A percentile compares a stretch with the other conserved stretches of the same genome.
These are phyloP conservation scores for Microdochium paspali DNA, from an alignment of 2,329 filamentous ascomycete genomes.

Conservation along the genomic window DNA sequence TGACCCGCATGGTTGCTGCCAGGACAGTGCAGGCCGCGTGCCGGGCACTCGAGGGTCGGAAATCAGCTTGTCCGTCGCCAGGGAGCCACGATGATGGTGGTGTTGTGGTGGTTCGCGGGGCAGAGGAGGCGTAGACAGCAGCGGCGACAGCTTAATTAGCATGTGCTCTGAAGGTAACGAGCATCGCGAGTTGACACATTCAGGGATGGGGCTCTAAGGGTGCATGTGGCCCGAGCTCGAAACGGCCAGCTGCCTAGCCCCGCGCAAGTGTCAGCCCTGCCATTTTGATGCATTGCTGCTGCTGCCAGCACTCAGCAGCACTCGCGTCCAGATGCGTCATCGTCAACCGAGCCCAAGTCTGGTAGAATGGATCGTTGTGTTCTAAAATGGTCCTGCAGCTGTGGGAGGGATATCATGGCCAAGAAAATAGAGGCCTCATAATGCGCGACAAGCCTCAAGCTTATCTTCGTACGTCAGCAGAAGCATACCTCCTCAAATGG, in stretches of 20 bases:
- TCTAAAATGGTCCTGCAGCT: too few relatives aligned
- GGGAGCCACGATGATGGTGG: neutral
- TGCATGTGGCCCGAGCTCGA: neutral
- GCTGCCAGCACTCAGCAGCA: too few relatives aligned
- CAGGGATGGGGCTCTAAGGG: neutral
- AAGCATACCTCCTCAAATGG: too few relatives aligned
- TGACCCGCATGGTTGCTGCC: slow-evolving; percentile 62
- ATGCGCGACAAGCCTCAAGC: too few relatives aligned
- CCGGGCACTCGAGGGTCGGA: neutral
- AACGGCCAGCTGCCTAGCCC: neutral
- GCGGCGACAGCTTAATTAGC: neutral
- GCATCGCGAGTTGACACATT: neutral
- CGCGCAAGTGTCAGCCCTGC: too few relatives aligned
- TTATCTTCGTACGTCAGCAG: too few relatives aligned
- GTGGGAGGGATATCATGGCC: too few relatives aligned
- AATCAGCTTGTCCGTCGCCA: neutral
- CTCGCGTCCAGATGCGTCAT: too few relatives aligned
- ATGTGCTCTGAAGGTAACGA: neutral
- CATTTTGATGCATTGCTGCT: too few relatives aligned
- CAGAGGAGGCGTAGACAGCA: neutral
- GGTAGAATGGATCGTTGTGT: too few relatives aligned
- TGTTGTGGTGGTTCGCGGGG: neutral
- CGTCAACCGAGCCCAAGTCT: too few relatives aligned
- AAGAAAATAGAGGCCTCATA: too few relatives aligned
- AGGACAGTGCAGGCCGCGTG: slow-evolving; percentile 29